phyloP scores from a whole-genome alignment of 306 rosid species.

The Leucaena leucocephala region DNA sequence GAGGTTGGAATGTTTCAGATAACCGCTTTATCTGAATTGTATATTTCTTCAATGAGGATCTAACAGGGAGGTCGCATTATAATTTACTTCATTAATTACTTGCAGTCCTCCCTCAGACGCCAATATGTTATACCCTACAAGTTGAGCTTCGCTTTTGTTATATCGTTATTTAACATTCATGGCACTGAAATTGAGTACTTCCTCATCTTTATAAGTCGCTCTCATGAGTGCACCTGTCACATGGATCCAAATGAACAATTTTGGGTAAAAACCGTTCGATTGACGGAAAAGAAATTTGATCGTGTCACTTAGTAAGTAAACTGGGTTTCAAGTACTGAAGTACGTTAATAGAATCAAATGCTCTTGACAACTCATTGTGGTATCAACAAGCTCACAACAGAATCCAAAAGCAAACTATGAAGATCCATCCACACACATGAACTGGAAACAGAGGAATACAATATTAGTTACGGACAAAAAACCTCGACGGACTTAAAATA shows the following conservation, averaged over 20 bases:
- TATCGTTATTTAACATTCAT: not conserved
- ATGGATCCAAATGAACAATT: not conserved
- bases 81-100: not conserved
- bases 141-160: not conserved
- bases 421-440: constrained; percentile 36
- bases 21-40: not conserved
- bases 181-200: not conserved
- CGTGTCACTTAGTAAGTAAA: not conserved
- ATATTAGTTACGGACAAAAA: constrained; percentile 24
- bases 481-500: constrained; percentile 18
- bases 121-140: not conserved
- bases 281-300: not conserved
- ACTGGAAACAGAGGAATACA: constrained; percentile 12
- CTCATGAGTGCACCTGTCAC: not conserved
- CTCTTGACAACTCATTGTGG: constrained; percentile 10
- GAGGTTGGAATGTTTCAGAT: not conserved
- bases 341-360: constrained; percentile 11
- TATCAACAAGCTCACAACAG: constrained; percentile 29
- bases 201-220: not conserved
- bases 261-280: not conserved
- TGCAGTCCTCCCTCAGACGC: not conserved
- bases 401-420: constrained; percentile 29
- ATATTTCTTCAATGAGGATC: not conserved
- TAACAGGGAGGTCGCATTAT: not conserved
- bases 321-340: not conserved